These are phyloP conservation scores for Kurtzmaniella fragi DNA, from an alignment of 805 yeast genomes.

Conservation along the genomic window DNA sequence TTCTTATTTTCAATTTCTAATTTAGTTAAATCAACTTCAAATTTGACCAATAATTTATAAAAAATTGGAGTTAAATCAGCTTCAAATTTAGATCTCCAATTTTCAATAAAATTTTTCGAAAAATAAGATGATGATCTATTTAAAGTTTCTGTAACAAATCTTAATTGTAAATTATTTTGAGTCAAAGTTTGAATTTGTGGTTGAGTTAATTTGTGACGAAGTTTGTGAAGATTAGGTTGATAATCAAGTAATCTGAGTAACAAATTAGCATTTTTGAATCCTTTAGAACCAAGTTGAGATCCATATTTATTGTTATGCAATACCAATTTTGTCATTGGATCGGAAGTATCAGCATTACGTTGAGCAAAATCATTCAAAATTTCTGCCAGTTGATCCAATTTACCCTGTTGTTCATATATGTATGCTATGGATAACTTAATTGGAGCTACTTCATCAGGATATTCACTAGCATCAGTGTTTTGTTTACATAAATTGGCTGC, in stretches of 20 bases:
- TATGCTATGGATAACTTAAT: slow-evolving; percentile 58
- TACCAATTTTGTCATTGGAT: slow-evolving; percentile 36
- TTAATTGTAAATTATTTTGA: slow-evolving; percentile 43
- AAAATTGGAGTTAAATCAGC: slow-evolving; percentile 28
- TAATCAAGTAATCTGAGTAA: slow-evolving; percentile 31
- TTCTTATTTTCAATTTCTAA: slow-evolving; percentile 12
- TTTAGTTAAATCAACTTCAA: slow-evolving; percentile 23
- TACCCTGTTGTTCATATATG: slow-evolving; percentile 35
- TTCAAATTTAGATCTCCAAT: slow-evolving; percentile 16
- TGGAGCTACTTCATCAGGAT: slow-evolving; percentile 50
- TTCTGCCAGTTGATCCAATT: slow-evolving; percentile 1
- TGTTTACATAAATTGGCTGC: slow-evolving; percentile 43
- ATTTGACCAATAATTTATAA: slow-evolving; percentile 24
- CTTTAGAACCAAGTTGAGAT: slow-evolving; percentile 10
- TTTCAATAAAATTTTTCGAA: slow-evolving; percentile 11
- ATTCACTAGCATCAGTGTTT: slow-evolving; percentile 41
- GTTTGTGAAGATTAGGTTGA: slow-evolving; percentile 27
- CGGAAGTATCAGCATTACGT: slow-evolving; percentile 23
- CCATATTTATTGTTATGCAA: slow-evolving; percentile 42
- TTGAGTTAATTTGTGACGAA: slow-evolving; percentile 23
- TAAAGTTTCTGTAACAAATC: slow-evolving; percentile 35
- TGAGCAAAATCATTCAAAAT: slow-evolving; percentile 27
- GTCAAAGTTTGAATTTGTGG: slow-evolving; percentile 36
- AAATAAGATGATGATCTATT: slow-evolving; percentile 19
- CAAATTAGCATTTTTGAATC: slow-evolving; percentile 22